Evolutionary conservation across 768 basidiomycete genomes (phyloP), one percentile per base, ranked within the genome.

Genomic region (Mycena alexandri): DNA sequence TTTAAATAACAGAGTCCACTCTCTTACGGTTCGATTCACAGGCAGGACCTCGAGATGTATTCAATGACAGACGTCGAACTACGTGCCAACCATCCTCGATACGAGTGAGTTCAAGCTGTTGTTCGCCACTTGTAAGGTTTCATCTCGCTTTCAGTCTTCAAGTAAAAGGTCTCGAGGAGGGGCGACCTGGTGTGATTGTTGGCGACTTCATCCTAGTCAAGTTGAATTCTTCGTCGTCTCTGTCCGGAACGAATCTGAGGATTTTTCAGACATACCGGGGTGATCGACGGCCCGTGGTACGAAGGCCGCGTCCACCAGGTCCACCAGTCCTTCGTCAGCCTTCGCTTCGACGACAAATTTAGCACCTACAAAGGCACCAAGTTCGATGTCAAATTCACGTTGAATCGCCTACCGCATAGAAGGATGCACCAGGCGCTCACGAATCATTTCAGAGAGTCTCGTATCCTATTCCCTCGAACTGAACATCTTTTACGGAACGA

Each of bases 121-220:
- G 21, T 14, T 22, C 38, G 41, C 21, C 8, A 60, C 42, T 1
- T 51, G 3, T 5, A 38, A 24, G 19, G 13, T 34, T 42, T 65
- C 29, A 65, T 52, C 25, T 36, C 19, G 13, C 2, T 46, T 14
- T 16, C 43, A 89, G 87, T 25, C 75, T 90, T 7, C 62, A 77
- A 36, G 87, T 90, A 11, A 80, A 85, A 36, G 88, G 88, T 7
- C 77, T 89, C 1, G 86, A 85, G 2, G 87, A 89, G 75, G 85
- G 85, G 54, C 80, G 88, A 5, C 89, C 88, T 0, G 87, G 85
- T 22, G 86, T 90, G 17, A 79, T 89, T 19, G 81, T 87, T 19
- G 89, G 88, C 56, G 80, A 85, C 74, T 82, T 72, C 63, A 82
- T 83, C 57, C 78, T 77, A 33, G 78, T 82, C 63, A 79, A 76